Base-by-base conservation (phyloP, 805 yeast genomes). In the Schizosaccharomyces osmophilus region DNA sequence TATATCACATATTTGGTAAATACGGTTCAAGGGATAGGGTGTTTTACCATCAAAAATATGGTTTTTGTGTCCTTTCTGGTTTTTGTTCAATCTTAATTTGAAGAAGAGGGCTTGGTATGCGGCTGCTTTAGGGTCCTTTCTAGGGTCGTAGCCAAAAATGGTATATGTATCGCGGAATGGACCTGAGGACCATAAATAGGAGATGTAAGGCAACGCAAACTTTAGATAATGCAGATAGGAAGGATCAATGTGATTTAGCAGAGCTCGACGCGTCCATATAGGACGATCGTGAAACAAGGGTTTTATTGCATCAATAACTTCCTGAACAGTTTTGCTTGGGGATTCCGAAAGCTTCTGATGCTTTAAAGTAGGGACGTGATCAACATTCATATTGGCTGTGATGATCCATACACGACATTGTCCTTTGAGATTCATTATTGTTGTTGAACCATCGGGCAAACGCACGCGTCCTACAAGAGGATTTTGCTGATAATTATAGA, bases 141-240 rank as follows among this genome's bases (percentile, higher is more conserved):
- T 73, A 0, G 97, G 97, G 71, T 90, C 86, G 48, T 82, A 75
- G 0, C 96, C 97, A 65, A 82, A 81, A 65, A 74, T 78, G 57
- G 88, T 82, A 69, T 84, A 87, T 11, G 93, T 80, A 63, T 87
- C 87, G 66, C 97, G 78, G 95, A 95, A 93, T 0, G 97, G 98
- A 0, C 98, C 98, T 67, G 84, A 85, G 45, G 84, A 81, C 69
- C 82, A 85, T 54, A 87, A 78, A 69, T 82, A 93, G 0, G 95
- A 78, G 0, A 87, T 84, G 69, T 85, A 83, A 0, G 97, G 95
- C 60, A 93, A 70, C 0, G 96, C 94, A 64, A 79, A 82, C 66
- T 84, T 82, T 55, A 90, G 64, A 68, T 80, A 67, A 59, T 39
- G 36, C 42, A 66, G 70, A 73, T 65, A 70, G 73, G 62, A 67